Evolutionary conservation across 768 basidiomycete species (phyloP).

Genomic region (Pleurotus giganteus): DNA sequence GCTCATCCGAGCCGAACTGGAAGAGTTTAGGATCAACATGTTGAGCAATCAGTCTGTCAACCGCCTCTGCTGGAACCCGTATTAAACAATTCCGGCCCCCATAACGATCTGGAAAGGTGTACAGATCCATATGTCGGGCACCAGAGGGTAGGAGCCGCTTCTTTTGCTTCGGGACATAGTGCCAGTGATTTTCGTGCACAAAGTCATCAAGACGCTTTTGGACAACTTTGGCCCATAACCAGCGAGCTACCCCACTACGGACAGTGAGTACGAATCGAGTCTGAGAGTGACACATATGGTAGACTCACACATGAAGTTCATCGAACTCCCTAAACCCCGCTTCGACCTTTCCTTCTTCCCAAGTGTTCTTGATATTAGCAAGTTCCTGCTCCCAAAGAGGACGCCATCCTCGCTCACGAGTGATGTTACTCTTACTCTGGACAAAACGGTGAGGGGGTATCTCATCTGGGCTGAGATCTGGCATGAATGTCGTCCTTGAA

Average conservation of each 20-base stretch:
- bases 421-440: slow-evolving; percentile 28
- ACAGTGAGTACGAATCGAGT: background rate
- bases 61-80: slow-evolving; percentile 13
- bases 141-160: slow-evolving; percentile 21
- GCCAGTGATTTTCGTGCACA: slow-evolving; percentile 14
- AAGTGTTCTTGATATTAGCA: slow-evolving; percentile 20
- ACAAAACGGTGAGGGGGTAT: slow-evolving; percentile 21
- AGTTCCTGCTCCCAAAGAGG: slow-evolving; percentile 26
- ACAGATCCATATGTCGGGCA: slow-evolving; percentile 21
- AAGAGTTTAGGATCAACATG: slow-evolving; percentile 16
- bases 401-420: slow-evolving; percentile 24
- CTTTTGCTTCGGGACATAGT: slow-evolving; percentile 19
- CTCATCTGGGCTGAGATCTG: slow-evolving; percentile 13
- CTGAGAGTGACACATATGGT: background rate
- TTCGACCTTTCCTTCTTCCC: slow-evolving; percentile 15
- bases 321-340: slow-evolving; percentile 20
- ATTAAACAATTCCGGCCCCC: slow-evolving; percentile 18
- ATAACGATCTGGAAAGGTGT: slow-evolving; percentile 17
- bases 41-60: slow-evolving; percentile 17
- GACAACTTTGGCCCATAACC: slow-evolving; percentile 24
- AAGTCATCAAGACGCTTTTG: slow-evolving; percentile 17
- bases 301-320: slow-evolving; percentile 19
- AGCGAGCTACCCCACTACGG: slow-evolving; percentile 17
- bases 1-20: slow-evolving; percentile 20
- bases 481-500: slow-evolving; percentile 4